phyloP scores from a whole-genome alignment of 148 eudicot species.

The Rhododendron kiyosumense region DNA sequence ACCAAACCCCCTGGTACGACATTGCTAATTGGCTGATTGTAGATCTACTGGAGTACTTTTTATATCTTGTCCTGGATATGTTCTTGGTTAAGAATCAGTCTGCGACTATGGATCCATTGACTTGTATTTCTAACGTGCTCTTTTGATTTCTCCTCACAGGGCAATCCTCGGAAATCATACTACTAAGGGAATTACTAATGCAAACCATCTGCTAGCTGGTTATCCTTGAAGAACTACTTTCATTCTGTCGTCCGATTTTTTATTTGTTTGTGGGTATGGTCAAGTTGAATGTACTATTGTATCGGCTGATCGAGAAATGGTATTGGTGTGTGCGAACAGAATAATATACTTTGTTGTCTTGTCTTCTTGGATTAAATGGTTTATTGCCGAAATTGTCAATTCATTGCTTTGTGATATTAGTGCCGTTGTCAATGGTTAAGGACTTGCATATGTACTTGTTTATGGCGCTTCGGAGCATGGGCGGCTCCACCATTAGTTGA shows the following conservation, averaged over 20 bases:
- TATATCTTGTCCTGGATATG: not conserved
- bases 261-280: not conserved
- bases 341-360: not conserved
- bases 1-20: constrained; percentile 85
- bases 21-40: not conserved
- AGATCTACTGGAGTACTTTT: too few species aligned
- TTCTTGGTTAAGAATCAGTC: not conserved
- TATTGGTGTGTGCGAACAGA: not conserved
- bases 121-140: not conserved
- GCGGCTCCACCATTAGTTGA: not conserved
- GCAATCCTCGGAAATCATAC: constrained; percentile 79
- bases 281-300: not conserved
- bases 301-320: not conserved
- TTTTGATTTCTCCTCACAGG: constrained; percentile 36
- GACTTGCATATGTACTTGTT: not conserved
- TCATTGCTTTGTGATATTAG: not conserved
- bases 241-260: not conserved
- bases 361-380: not conserved
- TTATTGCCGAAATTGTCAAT: not conserved
- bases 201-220: not conserved
- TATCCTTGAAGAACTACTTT: not conserved
- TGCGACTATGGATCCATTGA: not conserved
- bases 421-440: not conserved
- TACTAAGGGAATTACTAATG: constrained; percentile 37
- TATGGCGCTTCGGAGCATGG: too few species aligned